Percentiles rank a stretch among this genome's conserved stretches.
These are phyloP conservation scores for Lasiodiplodia theobromae DNA, from an alignment of 2,329 filamentous ascomycete species.

Conservation along the genomic window DNA sequence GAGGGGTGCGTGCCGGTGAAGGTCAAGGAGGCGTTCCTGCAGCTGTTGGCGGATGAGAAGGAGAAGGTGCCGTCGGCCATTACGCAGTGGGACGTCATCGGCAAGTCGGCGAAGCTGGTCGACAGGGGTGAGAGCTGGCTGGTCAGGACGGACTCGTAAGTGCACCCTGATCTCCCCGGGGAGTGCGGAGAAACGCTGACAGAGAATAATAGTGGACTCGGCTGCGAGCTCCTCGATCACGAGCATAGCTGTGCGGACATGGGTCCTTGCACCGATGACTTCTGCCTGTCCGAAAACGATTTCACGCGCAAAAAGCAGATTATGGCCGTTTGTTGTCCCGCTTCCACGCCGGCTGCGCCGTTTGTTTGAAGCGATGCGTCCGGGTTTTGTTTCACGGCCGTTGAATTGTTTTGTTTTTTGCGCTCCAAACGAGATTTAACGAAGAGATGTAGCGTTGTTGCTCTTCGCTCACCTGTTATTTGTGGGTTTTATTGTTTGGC, in stretches of 20 bases:
- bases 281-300: conserved; percentile 23
- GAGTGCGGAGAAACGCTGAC: neutral
- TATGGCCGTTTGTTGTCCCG: neutral
- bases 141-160: conserved; percentile 23
- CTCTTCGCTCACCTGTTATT: neutral
- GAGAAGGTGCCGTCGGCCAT: neutral
- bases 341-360: neutral
- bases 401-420: neutral
- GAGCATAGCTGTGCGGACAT: conserved; percentile 14
- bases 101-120: conserved; percentile 8
- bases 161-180: neutral
- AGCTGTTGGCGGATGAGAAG: conserved; percentile 18
- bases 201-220: neutral
- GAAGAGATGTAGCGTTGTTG: conserved; percentile 16
- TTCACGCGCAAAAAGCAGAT: conserved; percentile 1
- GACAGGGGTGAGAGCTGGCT: conserved; percentile 20
- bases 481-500: neutral
- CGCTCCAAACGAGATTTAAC: neutral
- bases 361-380: no score
- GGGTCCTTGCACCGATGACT: conserved; percentile 26
- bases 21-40: conserved; percentile 17
- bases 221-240: conserved; percentile 25
- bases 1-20: conserved; percentile 19
- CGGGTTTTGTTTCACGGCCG: neutral
- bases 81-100: conserved; percentile 26